These are phyloP conservation scores for Dendrobium officinale DNA, from an alignment of 106 monocot genomes.

Conservation along the genomic window DNA sequence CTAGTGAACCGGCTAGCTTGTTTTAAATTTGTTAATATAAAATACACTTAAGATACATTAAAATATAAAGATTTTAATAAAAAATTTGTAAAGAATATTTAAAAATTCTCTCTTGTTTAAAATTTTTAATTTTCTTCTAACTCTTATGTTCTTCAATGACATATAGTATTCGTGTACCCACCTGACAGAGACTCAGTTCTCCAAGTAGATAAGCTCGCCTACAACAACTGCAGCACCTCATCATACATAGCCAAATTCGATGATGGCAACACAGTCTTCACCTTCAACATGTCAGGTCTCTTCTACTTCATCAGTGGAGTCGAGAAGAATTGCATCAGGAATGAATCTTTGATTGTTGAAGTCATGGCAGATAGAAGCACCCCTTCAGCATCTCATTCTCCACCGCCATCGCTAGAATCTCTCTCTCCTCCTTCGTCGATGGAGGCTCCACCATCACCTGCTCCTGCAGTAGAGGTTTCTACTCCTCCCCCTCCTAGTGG, in stretches of 20 bases:
- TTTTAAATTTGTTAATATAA: no score
- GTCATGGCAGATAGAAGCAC: slow-evolving; percentile 21
- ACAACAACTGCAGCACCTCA: slow-evolving; percentile 58
- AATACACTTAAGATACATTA: no score
- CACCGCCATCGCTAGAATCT: neutral
- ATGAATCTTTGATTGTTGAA: slow-evolving; percentile 15
- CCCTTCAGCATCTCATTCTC: neutral
- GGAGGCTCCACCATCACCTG: slow-evolving; percentile 7
- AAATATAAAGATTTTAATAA: no score
- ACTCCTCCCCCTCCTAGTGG: slow-evolving; percentile 15
- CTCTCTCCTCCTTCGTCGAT: neutral
- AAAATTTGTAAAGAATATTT: no score
- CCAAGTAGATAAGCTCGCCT: slow-evolving; percentile 28
- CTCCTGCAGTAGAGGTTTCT: neutral
- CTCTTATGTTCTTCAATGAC: no score
- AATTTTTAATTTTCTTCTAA: no score
- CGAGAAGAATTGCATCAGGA: slow-evolving; percentile 36
- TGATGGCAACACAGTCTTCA: slow-evolving; percentile 57
- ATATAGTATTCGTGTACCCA: slow-evolving; percentile 43
- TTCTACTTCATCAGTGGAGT: slow-evolving; percentile 64
- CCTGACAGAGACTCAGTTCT: slow-evolving; percentile 48
- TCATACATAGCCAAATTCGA: slow-evolving; percentile 24
- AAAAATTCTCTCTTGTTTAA: no score
- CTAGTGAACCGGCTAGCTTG: no score
- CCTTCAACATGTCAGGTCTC: slow-evolving; percentile 28